Conservation (phyloP, 2,329 filamentous ascomycete genomes). For the Phialophora macrospora region DNA sequence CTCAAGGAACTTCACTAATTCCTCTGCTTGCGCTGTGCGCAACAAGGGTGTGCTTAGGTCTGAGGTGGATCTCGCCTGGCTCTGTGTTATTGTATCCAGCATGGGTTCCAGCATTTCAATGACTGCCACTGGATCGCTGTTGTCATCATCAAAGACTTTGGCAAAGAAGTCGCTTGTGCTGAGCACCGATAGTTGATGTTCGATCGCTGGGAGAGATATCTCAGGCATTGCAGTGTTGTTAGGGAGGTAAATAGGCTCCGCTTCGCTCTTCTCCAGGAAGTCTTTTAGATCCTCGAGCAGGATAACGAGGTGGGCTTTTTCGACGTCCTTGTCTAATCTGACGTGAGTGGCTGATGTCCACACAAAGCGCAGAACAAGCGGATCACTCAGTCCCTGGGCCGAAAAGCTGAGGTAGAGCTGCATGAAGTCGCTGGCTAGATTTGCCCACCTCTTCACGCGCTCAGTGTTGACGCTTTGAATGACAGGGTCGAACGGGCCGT, state of each 20-base stretch:
- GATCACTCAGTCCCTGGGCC: conserved; percentile 43
- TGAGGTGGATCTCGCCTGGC: neutral
- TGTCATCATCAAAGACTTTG: conserved; percentile 82
- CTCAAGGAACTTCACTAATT: conserved; percentile 84
- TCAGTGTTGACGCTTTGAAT: conserved; percentile 62
- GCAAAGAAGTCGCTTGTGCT: conserved; percentile 97
- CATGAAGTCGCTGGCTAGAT: conserved; percentile 61
- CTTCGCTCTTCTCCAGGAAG: conserved; percentile 55
- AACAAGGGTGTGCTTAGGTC: conserved; percentile 27
- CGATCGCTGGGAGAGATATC: conserved; percentile 79
- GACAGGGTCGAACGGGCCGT: conserved; percentile 59
- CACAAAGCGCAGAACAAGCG: conserved; percentile 64
- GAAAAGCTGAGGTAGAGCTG: conserved; percentile 45
- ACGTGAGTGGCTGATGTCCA: conserved; percentile 70
- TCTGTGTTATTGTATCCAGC: conserved; percentile 66
- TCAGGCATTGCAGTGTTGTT: conserved; percentile 92
- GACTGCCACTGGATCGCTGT: conserved; percentile 77
- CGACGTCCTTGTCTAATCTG: conserved; percentile 60
- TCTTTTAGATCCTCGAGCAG: conserved; percentile 67
- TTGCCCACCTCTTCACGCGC: conserved; percentile 65
- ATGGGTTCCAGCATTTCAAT: conserved; percentile 94
- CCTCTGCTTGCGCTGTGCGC: conserved; percentile 50
- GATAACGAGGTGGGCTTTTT: conserved; percentile 64
- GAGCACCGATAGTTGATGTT: conserved; percentile 87
- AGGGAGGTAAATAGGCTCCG: conserved; percentile 64